Conservation (phyloP, 2,329 filamentous ascomycete genomes). For the Penicillium occitanis region DNA sequence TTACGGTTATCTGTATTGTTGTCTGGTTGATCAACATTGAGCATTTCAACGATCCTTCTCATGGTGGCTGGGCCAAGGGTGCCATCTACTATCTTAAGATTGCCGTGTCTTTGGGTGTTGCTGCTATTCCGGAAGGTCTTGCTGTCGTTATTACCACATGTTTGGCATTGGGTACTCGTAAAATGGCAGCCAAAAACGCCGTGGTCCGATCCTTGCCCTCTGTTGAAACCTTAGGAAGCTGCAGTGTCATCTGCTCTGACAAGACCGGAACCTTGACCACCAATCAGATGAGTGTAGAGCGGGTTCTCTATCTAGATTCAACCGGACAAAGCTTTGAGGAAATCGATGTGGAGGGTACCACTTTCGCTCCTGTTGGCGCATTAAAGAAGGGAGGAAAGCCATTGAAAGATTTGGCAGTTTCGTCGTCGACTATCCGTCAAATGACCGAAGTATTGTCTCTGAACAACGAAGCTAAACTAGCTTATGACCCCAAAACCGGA, state of each 20-base stretch:
- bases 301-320: constrained; percentile 78
- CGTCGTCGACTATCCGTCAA: constrained; percentile 75
- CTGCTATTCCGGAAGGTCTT: constrained; percentile 94
- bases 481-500: constrained; percentile 74
- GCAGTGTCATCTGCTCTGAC: constrained; percentile 98
- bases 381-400: constrained; percentile 68
- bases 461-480: constrained; percentile 84
- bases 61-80: constrained; percentile 92
- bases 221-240: constrained; percentile 96
- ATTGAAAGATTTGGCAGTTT: constrained; percentile 66
- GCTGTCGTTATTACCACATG: constrained; percentile 99
- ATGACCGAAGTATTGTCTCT: constrained; percentile 70
- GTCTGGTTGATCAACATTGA: constrained; percentile 99
- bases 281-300: constrained; percentile 98
- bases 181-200: constrained; percentile 98
- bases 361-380: constrained; percentile 78
- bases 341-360: constrained; percentile 87
- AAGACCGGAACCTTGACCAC: constrained; percentile 98
- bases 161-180: constrained; percentile 89
- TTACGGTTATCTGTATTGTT: constrained; percentile 91
- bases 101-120: constrained; percentile 94
- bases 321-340: constrained; percentile 75
- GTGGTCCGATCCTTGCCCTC: constrained; percentile 95
- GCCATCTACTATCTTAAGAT: constrained; percentile 99
- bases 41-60: constrained; percentile 92